Base-by-base conservation (phyloP, 345 rosid species). In the Cardiospermum halicacabum region DNA sequence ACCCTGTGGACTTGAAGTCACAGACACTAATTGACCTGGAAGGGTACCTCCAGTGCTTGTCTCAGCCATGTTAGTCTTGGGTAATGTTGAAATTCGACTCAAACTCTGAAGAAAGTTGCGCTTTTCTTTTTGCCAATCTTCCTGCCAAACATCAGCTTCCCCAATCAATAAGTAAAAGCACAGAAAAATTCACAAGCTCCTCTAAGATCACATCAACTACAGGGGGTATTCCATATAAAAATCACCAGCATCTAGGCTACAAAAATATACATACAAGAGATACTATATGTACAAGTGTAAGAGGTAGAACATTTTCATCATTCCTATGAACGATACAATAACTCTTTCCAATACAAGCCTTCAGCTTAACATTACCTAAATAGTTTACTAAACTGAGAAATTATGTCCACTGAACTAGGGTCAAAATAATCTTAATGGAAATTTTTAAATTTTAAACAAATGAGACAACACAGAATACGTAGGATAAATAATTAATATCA, bases 101-200 rank as follows among this genome's bases (percentile, higher is more conserved):
- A 94, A 82, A 75, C 96, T 94, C 80, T 84, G 97, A 67, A 91
- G 92, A 77, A 94, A 94, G 74, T 89, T 93, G 43, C 88, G 95
- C 60, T 86, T 94, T 80, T 87, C 96, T 71, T 89, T 94, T 73
- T 87, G 83, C 97, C 99, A 91, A 72, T 89, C 92, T 27, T 89
- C 97, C 97, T 94, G 85, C 78, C 75, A 59, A 48, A 71, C 28
- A 57, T 50, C 15, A 66, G 42, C 39, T 34, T 56, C 1, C 40
- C 70, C 18, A 28, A 62, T 65, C 60, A 61, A 67, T 53, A 49
- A 40, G 66, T 47, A 34, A 62, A 62, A 62, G 48, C 42, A 63
- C 45, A 60, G 31, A 22, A 25, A 24, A 34, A 69, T 48, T n/a
- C n/a, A 34, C 18, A 51, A 58, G 68, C 45, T 19, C 31, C 27